Base-by-base conservation (phyloP, 2,329 filamentous ascomycete genomes). In the Paecilomyces formosus region DNA sequence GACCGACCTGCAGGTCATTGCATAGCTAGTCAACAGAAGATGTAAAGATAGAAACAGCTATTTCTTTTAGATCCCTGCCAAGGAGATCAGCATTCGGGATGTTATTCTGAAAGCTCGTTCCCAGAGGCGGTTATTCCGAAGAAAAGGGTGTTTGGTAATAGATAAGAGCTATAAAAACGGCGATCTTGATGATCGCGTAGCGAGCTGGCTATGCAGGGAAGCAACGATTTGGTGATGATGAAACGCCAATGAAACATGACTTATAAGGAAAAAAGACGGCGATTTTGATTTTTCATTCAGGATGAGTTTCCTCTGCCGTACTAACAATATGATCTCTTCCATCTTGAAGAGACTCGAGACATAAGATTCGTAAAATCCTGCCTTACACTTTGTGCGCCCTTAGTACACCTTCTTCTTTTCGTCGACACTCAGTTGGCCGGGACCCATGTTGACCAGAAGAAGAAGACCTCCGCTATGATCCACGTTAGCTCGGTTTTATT, bases 321-420 rank as follows among this genome's bases (percentile, higher is more conserved):
- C 39, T 45, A 45, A 15, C 4, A 45, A 45, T 45, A 45, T 45
- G 18, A 45, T 45, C 13, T 18, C 39, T 45, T 45, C 39, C 11
- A 11, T 31, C 11, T 31, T 2, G 5, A 45, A 45, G 39, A 45
- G 39, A 45, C 39, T 45, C 7, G 39, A 45, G 39, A 45, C 39
- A 8, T 45, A 45, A 45, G 39, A 45, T 45, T 45, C 39, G 39
- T 45, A 45, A 45, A 45, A 28, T 52, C 26, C 13, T 24, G 22
- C 50, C 21, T 52, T 24, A 21, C 4, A 13, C 50, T 52, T 13
- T 28, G 22, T 11, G 11, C n/a, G 11, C 13, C 50, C 50, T 58
- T 84, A 99, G 81, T 99, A 99, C 67, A 99, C 94, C 85, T 99
- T 99, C 87, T 99, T 99, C 90, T 99, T 99, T 86, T 99, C 94